Evolutionary conservation across 2,329 filamentous ascomycete species (phyloP), one percentile per base, ranked within the genome.

Genomic region (Camptophora hylomeconis): DNA sequence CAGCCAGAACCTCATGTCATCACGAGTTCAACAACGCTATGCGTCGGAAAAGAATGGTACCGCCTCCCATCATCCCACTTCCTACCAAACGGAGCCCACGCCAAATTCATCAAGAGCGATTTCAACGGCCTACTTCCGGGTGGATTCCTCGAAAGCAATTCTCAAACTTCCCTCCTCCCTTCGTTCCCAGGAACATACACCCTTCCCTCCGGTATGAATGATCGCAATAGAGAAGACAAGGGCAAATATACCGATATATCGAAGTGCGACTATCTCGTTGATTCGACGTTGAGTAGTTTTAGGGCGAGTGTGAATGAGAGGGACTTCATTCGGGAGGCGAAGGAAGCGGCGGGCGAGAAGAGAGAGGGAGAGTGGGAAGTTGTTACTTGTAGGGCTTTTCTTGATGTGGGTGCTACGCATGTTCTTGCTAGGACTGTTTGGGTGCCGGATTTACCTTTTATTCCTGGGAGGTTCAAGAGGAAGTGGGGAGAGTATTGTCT

Each of bases 11-110:
- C 63, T 9, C 46, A 58, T 6, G 66, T 61, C 1, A 43, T 80
- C 5, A 68, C 72, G 2, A 54, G 58, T 0, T 51, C 59, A 2
- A 77, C 82, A 38, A 74, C 65, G 11, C 72, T 98, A 3, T 98
- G 89, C 52, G 70, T 93, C 20, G 84, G 82, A 16, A 98, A 95
- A 51, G 89, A 98, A 51, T 98, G 89, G 89, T 94, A 98, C 53
- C 80, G 89, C 19, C 95, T 94, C 50, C 87, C 89, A 2, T 87
- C 80, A 1, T 92, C 86, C 0, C 95, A 84, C 59, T 84, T 89
- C 50, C 63, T 98, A 3, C 87, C 89, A 0, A 63, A 75, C n/a
- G 69, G 72, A 27, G 80, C 89, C 61, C 76, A 72, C 40, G 79
- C 81, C 44, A 93, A 89, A 44, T 98, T 94, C 47, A 63, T 98